Base-by-base conservation (phyloP, 495 filamentous ascomycete genomes). In the Aspergillus mulundensis region DNA sequence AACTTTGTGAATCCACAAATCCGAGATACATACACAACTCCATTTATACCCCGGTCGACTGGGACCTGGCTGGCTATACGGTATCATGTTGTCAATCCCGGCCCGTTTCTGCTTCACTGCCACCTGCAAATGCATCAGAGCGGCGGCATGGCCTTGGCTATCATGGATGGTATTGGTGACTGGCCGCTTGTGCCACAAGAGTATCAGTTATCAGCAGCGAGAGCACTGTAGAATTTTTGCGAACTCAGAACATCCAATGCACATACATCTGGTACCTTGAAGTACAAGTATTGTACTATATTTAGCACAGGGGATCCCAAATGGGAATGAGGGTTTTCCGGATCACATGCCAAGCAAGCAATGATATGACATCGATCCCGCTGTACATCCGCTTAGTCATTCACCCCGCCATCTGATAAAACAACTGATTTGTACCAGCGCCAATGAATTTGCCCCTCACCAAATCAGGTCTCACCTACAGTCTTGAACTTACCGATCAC, bases 91-190 rank as follows among this genome's bases (percentile, higher is more conserved):
- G 66, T 74, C 0, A 83, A 84, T 50, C 83, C 83, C 0, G 84
- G 84, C 0, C 76, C 80, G 0, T 86, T 77, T 51, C 66, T 84
- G 40, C 53, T 86, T 49, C 82, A 86, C 62, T 85, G 84, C 60
- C 83, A 86, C 66, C 75, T 85, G 36, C 73, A 83, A 68, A 73
- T 72, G 41, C 83, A 87, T 69, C 62, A 83, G 48, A 64, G 64
- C 51, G 81, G 80, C 1, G 83, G 83, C 3, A 84, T 85, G 79
- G 71, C 70, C 0, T 61, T 84, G 64, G 75, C 73, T 0, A 72
- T 85, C 25, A 61, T 81, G 60, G 82, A 87, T 68, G 82, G 81
- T 0, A 70, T 81, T 34, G 82, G 85, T 57, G 67, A 56, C 4
- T 84, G 80, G 81, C 82, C 82, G 7, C 12, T 14, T 16, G 50